phyloP scores from a whole-genome alignment of 345 rosid species.

The Noccaea caerulescens region DNA sequence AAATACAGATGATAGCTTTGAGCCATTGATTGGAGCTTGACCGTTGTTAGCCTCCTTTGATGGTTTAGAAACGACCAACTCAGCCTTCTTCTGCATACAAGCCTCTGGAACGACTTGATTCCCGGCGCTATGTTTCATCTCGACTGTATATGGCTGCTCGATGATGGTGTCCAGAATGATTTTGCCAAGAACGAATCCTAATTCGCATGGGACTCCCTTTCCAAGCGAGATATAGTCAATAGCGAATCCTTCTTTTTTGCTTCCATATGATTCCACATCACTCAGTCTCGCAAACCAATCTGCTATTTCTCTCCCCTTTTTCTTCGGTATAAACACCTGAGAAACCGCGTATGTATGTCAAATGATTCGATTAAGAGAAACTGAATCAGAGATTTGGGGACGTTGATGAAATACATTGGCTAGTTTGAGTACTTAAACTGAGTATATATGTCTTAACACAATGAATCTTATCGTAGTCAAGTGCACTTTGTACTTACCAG shows the following conservation, averaged over 20 bases:
- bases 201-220: constrained; percentile 60
- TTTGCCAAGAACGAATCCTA: constrained; percentile 74
- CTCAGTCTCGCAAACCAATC: constrained; percentile 51
- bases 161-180: constrained; percentile 71
- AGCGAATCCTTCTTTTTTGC: constrained; percentile 39
- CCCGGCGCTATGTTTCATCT: constrained; percentile 19
- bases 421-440: background rate
- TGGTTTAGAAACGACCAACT: constrained; percentile 17
- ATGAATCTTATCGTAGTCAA: background rate
- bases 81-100: constrained; percentile 27
- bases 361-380: background rate
- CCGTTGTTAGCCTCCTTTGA: constrained; percentile 26
- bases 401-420: background rate
- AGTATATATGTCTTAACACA: background rate
- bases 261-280: constrained; percentile 47
- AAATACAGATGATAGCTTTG: constrained; percentile 25
- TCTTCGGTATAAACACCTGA: constrained; percentile 74
- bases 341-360: background rate
- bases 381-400: constrained; percentile 9
- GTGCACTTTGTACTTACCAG: constrained; percentile 61
- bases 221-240: constrained; percentile 61
- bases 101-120: constrained; percentile 17
- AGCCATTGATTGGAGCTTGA: constrained; percentile 26
- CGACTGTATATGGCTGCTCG: constrained; percentile 35
- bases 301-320: constrained; percentile 42